A percentile compares a stretch with the other conserved stretches of the same genome.
phyloP scores from a whole-genome alignment of 2,329 filamentous ascomycete species.

The Tolypocladium sp. region DNA sequence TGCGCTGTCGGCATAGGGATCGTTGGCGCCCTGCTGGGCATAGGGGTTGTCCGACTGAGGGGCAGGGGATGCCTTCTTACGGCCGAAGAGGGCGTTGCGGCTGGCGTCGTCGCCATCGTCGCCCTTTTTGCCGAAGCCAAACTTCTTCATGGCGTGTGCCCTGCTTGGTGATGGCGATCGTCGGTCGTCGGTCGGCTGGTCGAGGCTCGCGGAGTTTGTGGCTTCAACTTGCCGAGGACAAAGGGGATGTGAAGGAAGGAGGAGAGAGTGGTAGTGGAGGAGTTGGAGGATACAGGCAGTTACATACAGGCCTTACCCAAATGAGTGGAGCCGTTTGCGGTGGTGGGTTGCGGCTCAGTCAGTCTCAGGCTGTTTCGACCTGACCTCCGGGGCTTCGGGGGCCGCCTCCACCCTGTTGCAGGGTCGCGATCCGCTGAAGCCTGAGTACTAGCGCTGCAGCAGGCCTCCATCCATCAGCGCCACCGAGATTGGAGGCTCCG shows the following conservation, averaged over 20 bases:
- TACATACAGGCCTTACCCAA: too few relatives aligned
- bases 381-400: not conserved
- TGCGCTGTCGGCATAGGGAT: conserved; percentile 43
- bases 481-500: not conserved
- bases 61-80: conserved; percentile 41
- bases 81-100: conserved; percentile 42
- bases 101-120: conserved; percentile 39
- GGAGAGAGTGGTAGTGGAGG: not conserved
- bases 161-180: not conserved
- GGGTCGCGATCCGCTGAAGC: not conserved
- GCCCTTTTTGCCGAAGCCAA: conserved; percentile 48
- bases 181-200: not conserved
- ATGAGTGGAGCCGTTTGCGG: not conserved
- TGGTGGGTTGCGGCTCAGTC: not conserved
- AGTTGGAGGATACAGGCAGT: not conserved
- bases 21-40: conserved; percentile 38
- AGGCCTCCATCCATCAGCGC: not conserved
- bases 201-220: not conserved
- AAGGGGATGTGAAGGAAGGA: not conserved
- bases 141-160: conserved; percentile 43
- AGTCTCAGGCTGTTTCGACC: not conserved
- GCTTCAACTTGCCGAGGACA: not conserved
- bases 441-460: not conserved
- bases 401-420: not conserved
- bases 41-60: conserved; percentile 46